Percentiles rank a stretch among this genome's conserved stretches.
phyloP scores from a whole-genome alignment of 1,284 basidiomycete species.

The Puccinia coronata region DNA sequence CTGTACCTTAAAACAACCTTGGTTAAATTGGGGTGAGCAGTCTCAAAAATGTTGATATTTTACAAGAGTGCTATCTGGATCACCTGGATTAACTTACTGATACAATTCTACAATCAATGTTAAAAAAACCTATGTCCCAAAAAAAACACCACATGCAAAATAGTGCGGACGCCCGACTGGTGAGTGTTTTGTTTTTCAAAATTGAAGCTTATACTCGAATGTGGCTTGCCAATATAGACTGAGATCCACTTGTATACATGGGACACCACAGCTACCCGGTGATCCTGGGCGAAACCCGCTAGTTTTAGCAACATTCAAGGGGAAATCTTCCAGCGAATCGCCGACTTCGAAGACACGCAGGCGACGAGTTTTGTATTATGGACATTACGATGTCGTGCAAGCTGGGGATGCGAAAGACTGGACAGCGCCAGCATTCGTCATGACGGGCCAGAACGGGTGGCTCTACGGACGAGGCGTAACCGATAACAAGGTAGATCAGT shows the following conservation, averaged over 20 bases:
- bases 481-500: constrained; percentile 57
- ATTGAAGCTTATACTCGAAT: constrained; percentile 56
- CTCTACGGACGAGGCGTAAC: constrained; percentile 85
- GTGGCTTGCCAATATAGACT: neutral
- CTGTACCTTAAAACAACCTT: constrained; percentile 85
- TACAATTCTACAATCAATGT: neutral
- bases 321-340: constrained; percentile 57
- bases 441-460: constrained; percentile 84
- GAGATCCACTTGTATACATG: constrained; percentile 31
- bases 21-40: constrained; percentile 67
- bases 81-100: neutral
- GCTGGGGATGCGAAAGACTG: constrained; percentile 71
- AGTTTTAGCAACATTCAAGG: constrained; percentile 80
- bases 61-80: neutral
- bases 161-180: constrained; percentile 73
- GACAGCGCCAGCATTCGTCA: constrained; percentile 79
- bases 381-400: constrained; percentile 91
- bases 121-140: neutral
- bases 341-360: constrained; percentile 61
- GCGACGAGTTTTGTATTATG: constrained; percentile 80
- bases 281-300: constrained; percentile 68
- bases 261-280: constrained; percentile 60
- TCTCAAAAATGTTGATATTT: too few relatives aligned
- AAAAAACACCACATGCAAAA: neutral
- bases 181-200: constrained; percentile 55